These are phyloP conservation scores for Phytophthora sansomeana DNA, from an alignment of 352 stramenopile species.

Conservation along the genomic window DNA sequence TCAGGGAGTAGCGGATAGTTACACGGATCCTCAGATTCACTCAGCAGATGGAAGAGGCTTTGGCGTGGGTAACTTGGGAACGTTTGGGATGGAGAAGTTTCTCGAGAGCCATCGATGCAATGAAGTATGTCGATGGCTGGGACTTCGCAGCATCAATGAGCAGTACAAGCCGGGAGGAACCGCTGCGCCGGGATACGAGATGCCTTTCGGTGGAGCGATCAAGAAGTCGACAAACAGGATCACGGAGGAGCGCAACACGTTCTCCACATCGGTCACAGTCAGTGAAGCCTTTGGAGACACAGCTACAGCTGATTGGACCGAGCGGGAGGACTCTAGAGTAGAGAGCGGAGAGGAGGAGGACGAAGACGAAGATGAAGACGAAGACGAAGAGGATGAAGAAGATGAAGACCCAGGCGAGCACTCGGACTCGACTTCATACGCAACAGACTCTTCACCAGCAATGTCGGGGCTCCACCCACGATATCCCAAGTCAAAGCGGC, in stretches of 20 bases:
- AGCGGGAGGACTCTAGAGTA: constrained; percentile 27
- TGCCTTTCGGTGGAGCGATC: constrained; percentile 79
- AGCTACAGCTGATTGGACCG: constrained; percentile 35
- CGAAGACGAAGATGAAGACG: constrained; percentile 34
- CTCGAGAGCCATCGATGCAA: constrained; percentile 89
- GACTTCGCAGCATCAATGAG: constrained; percentile 77
- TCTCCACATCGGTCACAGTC: constrained; percentile 81
- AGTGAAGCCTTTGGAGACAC: constrained; percentile 77
- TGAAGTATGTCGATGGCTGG: constrained; percentile 85
- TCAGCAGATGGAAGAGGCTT: constrained; percentile 83
- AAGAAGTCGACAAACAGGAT: constrained; percentile 88
- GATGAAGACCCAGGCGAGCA: constrained; percentile 30
- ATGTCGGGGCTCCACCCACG: constrained; percentile 33
- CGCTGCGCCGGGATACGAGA: constrained; percentile 78
- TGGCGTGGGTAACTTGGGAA: constrained; percentile 85
- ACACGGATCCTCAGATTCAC: constrained; percentile 89
- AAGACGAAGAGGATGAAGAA: constrained; percentile 24
- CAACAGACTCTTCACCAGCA: constrained; percentile 35
- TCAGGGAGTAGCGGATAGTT: constrained; percentile 85
- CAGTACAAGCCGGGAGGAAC: constrained; percentile 82
- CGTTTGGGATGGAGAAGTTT: constrained; percentile 89
- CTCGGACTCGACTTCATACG: constrained; percentile 40
- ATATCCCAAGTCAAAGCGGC: constrained; percentile 19
- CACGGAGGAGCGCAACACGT: constrained; percentile 85
- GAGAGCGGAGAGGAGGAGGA: constrained; percentile 36